These are phyloP conservation scores for Dryas alaskensis DNA, from an alignment of 306 rosid species.

Conservation along the genomic window DNA sequence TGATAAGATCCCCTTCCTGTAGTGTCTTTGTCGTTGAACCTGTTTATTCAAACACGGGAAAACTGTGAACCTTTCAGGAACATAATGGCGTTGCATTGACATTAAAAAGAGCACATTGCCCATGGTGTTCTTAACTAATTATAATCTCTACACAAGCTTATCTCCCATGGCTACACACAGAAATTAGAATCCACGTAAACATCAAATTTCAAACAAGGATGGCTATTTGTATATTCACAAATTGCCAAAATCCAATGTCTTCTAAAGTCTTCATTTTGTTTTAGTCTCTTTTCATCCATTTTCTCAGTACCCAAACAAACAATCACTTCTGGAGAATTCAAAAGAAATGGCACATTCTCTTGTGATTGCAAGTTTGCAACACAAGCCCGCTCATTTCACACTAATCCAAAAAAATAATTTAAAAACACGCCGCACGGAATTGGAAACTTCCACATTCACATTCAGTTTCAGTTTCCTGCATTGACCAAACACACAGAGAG, in stretches of 20 bases:
- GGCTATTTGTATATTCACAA: background rate
- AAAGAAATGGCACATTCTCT: background rate
- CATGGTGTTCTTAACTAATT: background rate
- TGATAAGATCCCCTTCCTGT: slow-evolving; percentile 59
- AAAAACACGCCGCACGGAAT: background rate
- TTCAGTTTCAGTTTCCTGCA: background rate
- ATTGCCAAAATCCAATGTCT: background rate
- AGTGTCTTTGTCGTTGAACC: slow-evolving; percentile 79
- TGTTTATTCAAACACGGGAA: slow-evolving; percentile 36
- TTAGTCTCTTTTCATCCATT: background rate
- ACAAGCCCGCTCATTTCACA: background rate
- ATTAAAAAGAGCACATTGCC: background rate
- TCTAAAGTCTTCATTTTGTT: background rate
- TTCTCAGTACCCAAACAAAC: background rate
- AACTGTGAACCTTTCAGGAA: background rate
- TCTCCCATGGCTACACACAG: background rate
- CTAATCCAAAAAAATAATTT: background rate
- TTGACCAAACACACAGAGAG: background rate
- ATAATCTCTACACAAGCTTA: background rate
- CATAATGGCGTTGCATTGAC: slow-evolving; percentile 5
- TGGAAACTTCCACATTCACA: background rate
- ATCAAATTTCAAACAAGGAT: background rate
- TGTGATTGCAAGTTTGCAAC: background rate
- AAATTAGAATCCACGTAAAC: background rate
- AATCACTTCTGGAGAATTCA: background rate